Evolutionary conservation across 2,329 filamentous ascomycete species (phyloP).

Genomic region (Ophiosphaerella korrae): DNA sequence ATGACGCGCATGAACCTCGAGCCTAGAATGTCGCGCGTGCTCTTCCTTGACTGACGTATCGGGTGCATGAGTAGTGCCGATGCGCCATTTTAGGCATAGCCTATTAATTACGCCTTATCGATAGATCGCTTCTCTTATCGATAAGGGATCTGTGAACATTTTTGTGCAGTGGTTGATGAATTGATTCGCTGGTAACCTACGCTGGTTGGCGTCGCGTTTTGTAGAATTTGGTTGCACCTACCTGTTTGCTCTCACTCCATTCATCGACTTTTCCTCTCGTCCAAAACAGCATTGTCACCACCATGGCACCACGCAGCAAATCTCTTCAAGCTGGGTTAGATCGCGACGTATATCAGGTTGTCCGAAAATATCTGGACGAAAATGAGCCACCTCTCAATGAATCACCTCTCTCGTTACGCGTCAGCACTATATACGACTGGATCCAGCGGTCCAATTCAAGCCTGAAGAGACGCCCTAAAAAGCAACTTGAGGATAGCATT

Average conservation of each 20-base stretch:
- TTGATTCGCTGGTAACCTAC: too few relatives aligned
- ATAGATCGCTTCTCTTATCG: slow-evolving; percentile 31
- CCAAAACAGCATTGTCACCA: too few relatives aligned
- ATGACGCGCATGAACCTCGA: slow-evolving; percentile 14
- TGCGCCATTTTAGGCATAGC: too few relatives aligned
- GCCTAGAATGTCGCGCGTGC: slow-evolving; percentile 15
- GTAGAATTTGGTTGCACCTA: too few relatives aligned
- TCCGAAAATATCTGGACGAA: slow-evolving; percentile 76
- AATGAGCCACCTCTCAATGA: slow-evolving; percentile 46
- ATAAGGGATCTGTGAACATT: slow-evolving; percentile 32
- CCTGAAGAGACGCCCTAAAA: slow-evolving; percentile 80
- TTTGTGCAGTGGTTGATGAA: slow-evolving; percentile 17
- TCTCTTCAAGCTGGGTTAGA: slow-evolving; percentile 49
- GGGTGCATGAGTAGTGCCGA: slow-evolving; percentile 2
- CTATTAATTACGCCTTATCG: background rate
- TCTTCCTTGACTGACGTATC: slow-evolving; percentile 33
- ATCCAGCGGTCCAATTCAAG: slow-evolving; percentile 88
- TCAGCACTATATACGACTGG: slow-evolving; percentile 72
- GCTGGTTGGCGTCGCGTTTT: too few relatives aligned
- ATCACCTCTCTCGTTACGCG: slow-evolving; percentile 57
- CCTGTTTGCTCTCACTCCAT: too few relatives aligned
- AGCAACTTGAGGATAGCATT: slow-evolving; percentile 80
- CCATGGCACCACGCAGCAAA: slow-evolving; percentile 36
- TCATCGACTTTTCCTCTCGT: too few relatives aligned
- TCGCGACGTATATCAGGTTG: slow-evolving; percentile 71